phyloP scores from a whole-genome alignment of 2,329 filamentous ascomycete genomes.

The Diaporthe sp. region DNA sequence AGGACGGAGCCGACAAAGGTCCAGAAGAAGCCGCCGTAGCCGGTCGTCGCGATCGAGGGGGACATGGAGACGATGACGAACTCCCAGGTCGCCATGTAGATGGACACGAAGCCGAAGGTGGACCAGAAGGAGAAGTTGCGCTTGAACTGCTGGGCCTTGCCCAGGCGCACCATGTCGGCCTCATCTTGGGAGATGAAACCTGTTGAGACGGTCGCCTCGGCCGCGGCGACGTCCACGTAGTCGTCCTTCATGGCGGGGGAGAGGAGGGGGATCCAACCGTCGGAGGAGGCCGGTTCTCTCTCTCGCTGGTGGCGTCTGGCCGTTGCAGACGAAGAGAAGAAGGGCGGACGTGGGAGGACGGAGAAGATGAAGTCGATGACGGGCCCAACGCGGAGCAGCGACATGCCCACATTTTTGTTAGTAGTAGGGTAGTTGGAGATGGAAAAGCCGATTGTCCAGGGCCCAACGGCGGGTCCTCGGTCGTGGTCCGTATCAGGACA shows the following conservation, averaged over 20 bases:
- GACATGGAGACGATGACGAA: conserved; percentile 44
- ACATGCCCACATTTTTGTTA: not conserved
- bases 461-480: not conserved
- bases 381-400: not conserved
- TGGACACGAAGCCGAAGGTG: conserved; percentile 46
- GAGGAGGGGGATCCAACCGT: not conserved
- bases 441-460: not conserved
- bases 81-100: conserved; percentile 48
- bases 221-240: conserved; percentile 14
- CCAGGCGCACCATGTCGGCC: conserved; percentile 38
- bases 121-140: conserved; percentile 43
- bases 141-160: conserved; percentile 44
- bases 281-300: not conserved
- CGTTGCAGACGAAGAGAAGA: not conserved
- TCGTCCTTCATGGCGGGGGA: conserved; percentile 10
- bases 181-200: conserved; percentile 17
- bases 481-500: not conserved
- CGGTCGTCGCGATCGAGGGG: conserved; percentile 42
- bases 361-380: not conserved
- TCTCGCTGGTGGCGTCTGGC: not conserved
- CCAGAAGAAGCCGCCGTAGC: conserved; percentile 47
- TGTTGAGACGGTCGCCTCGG: not conserved
- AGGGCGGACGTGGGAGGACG: not conserved
- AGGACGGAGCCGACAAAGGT: conserved; percentile 43
- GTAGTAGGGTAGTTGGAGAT: not conserved